Percentiles rank a stretch among this genome's conserved stretches.
These are phyloP conservation scores for Bipolaris zeicola DNA, from an alignment of 2,329 filamentous ascomycete species.

Conservation along the genomic window DNA sequence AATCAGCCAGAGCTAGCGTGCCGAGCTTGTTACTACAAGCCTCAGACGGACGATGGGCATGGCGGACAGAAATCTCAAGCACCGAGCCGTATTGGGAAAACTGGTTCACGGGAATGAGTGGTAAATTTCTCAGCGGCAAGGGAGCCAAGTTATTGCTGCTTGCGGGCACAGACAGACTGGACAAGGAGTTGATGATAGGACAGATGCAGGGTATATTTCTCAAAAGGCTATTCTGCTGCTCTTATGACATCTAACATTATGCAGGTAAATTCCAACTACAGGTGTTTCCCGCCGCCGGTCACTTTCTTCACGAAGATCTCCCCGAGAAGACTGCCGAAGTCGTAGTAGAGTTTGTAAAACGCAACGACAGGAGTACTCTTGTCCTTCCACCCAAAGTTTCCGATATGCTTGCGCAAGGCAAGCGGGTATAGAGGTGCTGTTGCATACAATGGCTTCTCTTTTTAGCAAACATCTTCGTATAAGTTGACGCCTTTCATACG, in stretches of 20 bases:
- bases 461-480: background rate
- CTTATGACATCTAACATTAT: conserved; percentile 26
- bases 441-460: background rate
- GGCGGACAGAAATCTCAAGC: conserved; percentile 81
- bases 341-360: conserved; percentile 86
- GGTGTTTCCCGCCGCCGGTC: conserved; percentile 91
- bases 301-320: conserved; percentile 95
- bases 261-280: conserved; percentile 91
- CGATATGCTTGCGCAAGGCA: conserved; percentile 56
- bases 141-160: conserved; percentile 85
- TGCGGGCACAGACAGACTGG: conserved; percentile 86
- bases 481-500: background rate
- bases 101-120: conserved; percentile 88
- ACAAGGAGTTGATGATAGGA: conserved; percentile 91
- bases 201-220: conserved; percentile 85
- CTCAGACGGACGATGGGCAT: conserved; percentile 65
- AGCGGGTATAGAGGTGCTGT: conserved; percentile 51
- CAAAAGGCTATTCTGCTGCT: background rate
- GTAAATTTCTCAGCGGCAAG: conserved; percentile 80
- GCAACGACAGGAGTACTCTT: conserved; percentile 84
- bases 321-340: conserved; percentile 86
- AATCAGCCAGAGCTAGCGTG: conserved; percentile 85
- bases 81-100: conserved; percentile 93
- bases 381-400: conserved; percentile 89
- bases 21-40: conserved; percentile 71